Conservation (phyloP, 805 yeast genomes). For the Candida berthetii region DNA sequence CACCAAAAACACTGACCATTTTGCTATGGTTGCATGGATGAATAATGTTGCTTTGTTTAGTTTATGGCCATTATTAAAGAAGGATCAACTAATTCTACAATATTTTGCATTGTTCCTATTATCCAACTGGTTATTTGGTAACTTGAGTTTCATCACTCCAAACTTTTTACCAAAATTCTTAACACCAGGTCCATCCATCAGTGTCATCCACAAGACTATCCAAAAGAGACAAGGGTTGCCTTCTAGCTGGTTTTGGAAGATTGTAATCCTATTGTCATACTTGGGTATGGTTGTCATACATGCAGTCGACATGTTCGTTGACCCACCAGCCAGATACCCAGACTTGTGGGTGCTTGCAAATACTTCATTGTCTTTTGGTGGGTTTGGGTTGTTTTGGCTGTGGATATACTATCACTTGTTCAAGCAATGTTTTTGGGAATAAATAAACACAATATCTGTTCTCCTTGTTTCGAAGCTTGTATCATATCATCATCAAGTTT, state of each 20-base stretch:
- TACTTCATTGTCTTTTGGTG: conserved; percentile 65
- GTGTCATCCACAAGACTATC: conserved; percentile 22
- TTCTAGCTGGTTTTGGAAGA: conserved; percentile 38
- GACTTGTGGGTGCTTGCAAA: conserved; percentile 85
- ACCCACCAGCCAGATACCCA: conserved; percentile 61
- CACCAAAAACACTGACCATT: conserved; percentile 47
- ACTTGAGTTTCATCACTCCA: conserved; percentile 47
- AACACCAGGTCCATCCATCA: conserved; percentile 39
- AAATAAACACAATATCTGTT: no score
- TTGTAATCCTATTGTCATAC: conserved; percentile 47
- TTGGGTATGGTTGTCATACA: conserved; percentile 46
- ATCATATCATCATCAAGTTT: no score
- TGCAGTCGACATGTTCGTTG: conserved; percentile 39
- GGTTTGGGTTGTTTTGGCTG: conserved; percentile 71
- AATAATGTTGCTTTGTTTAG: conserved; percentile 81
- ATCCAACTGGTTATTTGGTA: conserved; percentile 78
- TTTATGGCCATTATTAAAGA: conserved; percentile 77
- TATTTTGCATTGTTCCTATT: conserved; percentile 54
- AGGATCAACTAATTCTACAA: conserved; percentile 71
- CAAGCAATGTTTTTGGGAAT: background rate
- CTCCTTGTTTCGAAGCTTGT: no score
- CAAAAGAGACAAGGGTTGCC: conserved; percentile 43
- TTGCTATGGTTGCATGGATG: conserved; percentile 83
- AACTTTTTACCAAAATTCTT: conserved; percentile 30
- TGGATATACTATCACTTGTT: conserved; percentile 63